These are phyloP conservation scores for Tulasnella sp. DNA, from an alignment of 768 basidiomycete genomes.

Conservation along the genomic window DNA sequence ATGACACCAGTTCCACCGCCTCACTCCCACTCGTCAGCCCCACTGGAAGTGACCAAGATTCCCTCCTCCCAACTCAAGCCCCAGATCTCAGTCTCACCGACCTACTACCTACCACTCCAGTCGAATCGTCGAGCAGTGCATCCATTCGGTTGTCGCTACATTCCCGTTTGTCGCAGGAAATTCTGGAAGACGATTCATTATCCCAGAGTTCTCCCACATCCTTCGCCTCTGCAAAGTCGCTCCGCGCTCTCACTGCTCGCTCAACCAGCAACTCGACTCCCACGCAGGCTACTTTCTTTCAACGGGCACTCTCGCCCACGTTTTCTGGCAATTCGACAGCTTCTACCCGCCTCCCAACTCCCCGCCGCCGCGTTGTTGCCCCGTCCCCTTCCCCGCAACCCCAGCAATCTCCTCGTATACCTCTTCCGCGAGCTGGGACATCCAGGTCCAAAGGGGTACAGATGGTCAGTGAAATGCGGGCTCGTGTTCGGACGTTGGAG, in stretches of 20 bases:
- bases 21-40: slow-evolving; percentile 14
- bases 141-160: slow-evolving; percentile 6
- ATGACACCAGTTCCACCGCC: slow-evolving; percentile 22
- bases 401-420: slow-evolving; percentile 24
- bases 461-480: slow-evolving; percentile 88
- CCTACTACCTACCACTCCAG: slow-evolving; percentile 23
- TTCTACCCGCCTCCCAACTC: slow-evolving; percentile 45
- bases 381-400: slow-evolving; percentile 37
- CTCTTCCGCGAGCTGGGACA: slow-evolving; percentile 23
- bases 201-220: slow-evolving; percentile 2
- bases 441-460: slow-evolving; percentile 74
- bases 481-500: slow-evolving; percentile 66
- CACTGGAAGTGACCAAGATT: neutral
- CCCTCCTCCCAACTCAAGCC: slow-evolving; percentile 46
- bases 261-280: neutral
- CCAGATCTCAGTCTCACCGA: slow-evolving; percentile 46
- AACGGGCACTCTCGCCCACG: slow-evolving; percentile 33
- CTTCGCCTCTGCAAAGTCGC: neutral
- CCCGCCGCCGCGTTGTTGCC: slow-evolving; percentile 36
- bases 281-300: slow-evolving; percentile 38
- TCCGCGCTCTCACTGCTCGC: neutral
- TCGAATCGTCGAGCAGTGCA: neutral
- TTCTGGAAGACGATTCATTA: slow-evolving; percentile 11
- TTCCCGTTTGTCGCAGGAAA: slow-evolving; percentile 1
- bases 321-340: slow-evolving; percentile 33